These are phyloP conservation scores for Russula vinacea DNA, from an alignment of 768 basidiomycete species.

Conservation along the genomic window DNA sequence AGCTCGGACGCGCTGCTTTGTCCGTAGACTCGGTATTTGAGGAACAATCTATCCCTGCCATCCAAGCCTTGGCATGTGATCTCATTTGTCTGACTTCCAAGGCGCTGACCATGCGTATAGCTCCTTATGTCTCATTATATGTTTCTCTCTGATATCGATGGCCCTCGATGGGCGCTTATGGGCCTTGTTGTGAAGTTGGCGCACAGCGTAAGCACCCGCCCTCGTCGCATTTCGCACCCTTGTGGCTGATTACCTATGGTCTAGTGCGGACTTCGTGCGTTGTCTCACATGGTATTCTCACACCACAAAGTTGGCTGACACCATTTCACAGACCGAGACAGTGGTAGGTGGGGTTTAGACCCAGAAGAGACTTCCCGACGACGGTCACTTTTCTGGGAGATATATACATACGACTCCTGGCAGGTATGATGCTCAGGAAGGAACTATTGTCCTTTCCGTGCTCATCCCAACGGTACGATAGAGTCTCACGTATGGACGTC, in stretches of 20 bases:
- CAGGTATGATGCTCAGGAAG: constrained; percentile 46
- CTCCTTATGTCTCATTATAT: constrained; percentile 53
- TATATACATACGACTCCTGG: constrained; percentile 67
- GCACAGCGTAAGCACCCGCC: constrained; percentile 50
- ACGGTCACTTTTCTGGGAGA: constrained; percentile 60
- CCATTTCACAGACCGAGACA: constrained; percentile 55
- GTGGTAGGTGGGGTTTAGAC: constrained; percentile 60
- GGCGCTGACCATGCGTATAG: constrained; percentile 40
- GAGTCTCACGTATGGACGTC: constrained; percentile 70
- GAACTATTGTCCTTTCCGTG: constrained; percentile 7
- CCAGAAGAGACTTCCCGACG: constrained; percentile 55
- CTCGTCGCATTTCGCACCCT: constrained; percentile 25
- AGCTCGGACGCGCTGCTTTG: constrained; percentile 56
- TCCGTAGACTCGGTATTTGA: constrained; percentile 63
- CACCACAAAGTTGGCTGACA: constrained; percentile 23
- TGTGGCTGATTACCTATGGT: constrained; percentile 27
- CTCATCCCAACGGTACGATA: constrained; percentile 33
- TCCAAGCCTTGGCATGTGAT: constrained; percentile 58
- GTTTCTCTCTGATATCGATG: constrained; percentile 49
- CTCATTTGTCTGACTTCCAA: constrained; percentile 5
- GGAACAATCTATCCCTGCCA: constrained; percentile 57
- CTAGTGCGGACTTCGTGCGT: constrained; percentile 42
- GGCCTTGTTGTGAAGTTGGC: constrained; percentile 68
- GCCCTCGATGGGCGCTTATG: constrained; percentile 67
- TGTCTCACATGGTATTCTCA: constrained; percentile 48